A percentile compares a stretch with the other conserved stretches of the same genome.
phyloP scores from a whole-genome alignment of 345 rosid species.

The Salix koriyanagi region DNA sequence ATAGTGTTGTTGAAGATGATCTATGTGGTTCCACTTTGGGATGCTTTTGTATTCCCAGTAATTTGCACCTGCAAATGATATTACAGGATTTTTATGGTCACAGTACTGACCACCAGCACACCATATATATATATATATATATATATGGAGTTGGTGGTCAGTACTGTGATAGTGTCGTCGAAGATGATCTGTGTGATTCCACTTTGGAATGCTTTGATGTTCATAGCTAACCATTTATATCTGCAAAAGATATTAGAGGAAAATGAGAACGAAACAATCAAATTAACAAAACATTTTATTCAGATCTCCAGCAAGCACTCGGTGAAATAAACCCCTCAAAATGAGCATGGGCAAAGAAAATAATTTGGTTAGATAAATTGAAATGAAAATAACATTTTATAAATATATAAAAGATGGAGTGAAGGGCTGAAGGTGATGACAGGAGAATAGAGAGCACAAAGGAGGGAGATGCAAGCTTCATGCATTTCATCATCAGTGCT shows the following conservation, averaged over 20 bases:
- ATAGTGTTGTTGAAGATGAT: too few species aligned
- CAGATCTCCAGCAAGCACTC: neutral
- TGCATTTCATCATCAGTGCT: slow-evolving; percentile 64
- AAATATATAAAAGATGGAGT: neutral
- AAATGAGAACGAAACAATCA: neutral
- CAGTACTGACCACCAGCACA: too few species aligned
- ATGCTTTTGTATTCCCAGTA: too few species aligned
- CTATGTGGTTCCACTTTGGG: too few species aligned
- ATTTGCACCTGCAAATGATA: neutral
- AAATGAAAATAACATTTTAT: too few species aligned
- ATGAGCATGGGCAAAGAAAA: neutral
- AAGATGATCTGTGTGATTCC: too few species aligned
- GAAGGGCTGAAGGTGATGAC: slow-evolving; percentile 59
- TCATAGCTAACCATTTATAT: neutral
- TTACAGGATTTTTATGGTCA: too few species aligned
- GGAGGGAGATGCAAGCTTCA: slow-evolving; percentile 46
- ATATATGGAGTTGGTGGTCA: too few species aligned
- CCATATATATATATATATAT: too few species aligned
- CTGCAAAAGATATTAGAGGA: neutral
- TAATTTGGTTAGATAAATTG: too few species aligned
- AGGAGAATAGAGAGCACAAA: slow-evolving; percentile 81
- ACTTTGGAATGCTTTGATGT: too few species aligned
- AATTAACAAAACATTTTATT: neutral
- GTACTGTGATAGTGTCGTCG: too few species aligned
- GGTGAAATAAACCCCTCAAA: neutral